These are phyloP conservation scores for Verticillium nonalfalfae DNA, from an alignment of 2,329 filamentous ascomycete genomes.

Conservation along the genomic window DNA sequence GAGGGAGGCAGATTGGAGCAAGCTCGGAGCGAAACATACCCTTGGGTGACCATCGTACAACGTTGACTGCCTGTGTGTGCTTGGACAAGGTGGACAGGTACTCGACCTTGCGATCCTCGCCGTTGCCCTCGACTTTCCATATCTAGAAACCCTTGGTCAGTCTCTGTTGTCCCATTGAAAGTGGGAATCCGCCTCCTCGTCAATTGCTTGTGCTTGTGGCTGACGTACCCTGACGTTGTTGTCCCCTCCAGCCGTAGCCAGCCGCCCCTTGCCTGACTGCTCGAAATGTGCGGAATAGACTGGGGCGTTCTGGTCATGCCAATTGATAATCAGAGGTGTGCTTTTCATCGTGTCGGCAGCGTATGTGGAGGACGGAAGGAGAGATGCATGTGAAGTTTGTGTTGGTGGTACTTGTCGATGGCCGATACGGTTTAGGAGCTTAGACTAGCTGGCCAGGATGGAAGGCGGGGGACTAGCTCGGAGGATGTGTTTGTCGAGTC, in stretches of 20 bases:
- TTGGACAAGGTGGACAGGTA: conserved; percentile 89
- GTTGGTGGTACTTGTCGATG: background rate
- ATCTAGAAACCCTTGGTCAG: conserved; percentile 45
- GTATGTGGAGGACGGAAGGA: conserved; percentile 9
- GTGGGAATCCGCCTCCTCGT: background rate
- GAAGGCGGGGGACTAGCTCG: background rate
- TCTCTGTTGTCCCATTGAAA: background rate
- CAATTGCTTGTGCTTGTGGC: background rate
- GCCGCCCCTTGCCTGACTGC: conserved; percentile 78
- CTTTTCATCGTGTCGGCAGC: conserved; percentile 76
- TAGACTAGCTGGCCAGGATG: background rate
- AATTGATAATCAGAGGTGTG: conserved; percentile 92
- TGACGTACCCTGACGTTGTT: conserved; percentile 82
- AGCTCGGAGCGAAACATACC: conserved; percentile 44
- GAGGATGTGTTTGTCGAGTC: background rate
- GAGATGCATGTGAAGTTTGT: conserved; percentile 2
- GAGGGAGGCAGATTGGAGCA: background rate
- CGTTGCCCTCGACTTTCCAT: conserved; percentile 83
- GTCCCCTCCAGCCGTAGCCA: conserved; percentile 93
- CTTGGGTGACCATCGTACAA: conserved; percentile 91
- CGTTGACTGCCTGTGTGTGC: conserved; percentile 96
- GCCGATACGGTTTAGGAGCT: background rate
- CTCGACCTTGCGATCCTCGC: conserved; percentile 81
- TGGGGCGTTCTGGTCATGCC: conserved; percentile 95
- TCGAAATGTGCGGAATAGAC: conserved; percentile 98